Evolutionary conservation across 306 rosid genomes (phyloP).

Genomic region (Senna siamea): DNA sequence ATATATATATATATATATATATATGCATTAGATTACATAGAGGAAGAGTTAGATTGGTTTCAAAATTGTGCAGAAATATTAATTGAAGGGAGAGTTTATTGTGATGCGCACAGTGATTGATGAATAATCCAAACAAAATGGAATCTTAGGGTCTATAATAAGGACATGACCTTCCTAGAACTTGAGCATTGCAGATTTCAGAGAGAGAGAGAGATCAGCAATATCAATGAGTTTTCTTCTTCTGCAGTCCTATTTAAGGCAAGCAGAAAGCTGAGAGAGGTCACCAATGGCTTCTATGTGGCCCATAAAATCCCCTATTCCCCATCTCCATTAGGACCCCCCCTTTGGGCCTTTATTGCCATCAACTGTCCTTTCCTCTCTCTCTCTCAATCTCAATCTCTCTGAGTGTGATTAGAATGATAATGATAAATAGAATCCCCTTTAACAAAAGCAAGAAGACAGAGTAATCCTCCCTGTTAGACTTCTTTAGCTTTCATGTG

Average conservation of each 20-base stretch:
- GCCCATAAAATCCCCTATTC: slow-evolving; percentile 37
- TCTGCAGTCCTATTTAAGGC: slow-evolving; percentile 36
- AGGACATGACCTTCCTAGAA: background rate
- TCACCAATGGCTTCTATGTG: background rate
- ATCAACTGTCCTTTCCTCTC: background rate
- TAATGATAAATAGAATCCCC: background rate
- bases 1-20: background rate
- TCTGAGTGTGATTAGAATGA: background rate
- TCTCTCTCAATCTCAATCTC: background rate
- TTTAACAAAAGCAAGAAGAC: slow-evolving; percentile 28
- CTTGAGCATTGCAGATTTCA: background rate
- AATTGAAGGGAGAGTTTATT: background rate
- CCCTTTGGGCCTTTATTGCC: slow-evolving; percentile 26
- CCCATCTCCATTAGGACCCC: slow-evolving; percentile 15
- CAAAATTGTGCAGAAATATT: background rate
- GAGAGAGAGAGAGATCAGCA: background rate
- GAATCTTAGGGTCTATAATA: background rate
- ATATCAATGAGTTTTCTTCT: slow-evolving; percentile 23
- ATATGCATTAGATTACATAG: background rate
- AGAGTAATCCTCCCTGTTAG: background rate
- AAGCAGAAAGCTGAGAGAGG: slow-evolving; percentile 4
- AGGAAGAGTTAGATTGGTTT: slow-evolving; percentile 15
- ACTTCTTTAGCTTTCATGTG: background rate
- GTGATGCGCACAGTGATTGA: background rate
- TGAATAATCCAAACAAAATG: background rate